phyloP scores from a whole-genome alignment of 2,329 filamentous ascomycete species.

The Xylaria multiplex region DNA sequence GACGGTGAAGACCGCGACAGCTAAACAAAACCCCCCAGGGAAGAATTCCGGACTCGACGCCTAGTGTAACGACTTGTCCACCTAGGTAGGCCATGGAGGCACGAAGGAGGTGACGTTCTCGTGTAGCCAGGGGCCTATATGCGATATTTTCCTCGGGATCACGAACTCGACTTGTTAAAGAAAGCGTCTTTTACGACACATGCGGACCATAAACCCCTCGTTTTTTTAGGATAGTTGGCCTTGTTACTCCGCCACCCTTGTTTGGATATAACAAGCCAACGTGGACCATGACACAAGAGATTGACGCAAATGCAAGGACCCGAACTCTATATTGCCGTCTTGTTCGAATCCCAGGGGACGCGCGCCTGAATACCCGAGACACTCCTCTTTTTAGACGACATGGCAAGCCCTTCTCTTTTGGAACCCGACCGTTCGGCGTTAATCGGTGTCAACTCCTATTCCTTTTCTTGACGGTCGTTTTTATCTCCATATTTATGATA shows the following conservation, averaged over 20 bases:
- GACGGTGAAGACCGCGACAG: conserved; percentile 56
- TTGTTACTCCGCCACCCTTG: conserved; percentile 1
- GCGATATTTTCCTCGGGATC: conserved; percentile 16
- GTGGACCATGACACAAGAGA: conserved; percentile 9
- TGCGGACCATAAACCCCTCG: neutral
- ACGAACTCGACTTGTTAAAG: conserved; percentile 8
- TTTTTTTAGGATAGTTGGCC: conserved; percentile 31
- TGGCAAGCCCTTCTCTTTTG: conserved; percentile 22
- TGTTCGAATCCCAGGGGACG: conserved; percentile 3
- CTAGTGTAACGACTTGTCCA: conserved; percentile 8
- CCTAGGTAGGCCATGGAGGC: neutral
- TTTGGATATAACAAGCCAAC: conserved; percentile 30
- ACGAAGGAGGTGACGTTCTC: conserved; percentile 15
- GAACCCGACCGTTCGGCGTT: conserved; percentile 31
- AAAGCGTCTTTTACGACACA: conserved; percentile 7
- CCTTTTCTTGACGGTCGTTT: conserved; percentile 32
- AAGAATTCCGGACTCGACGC: conserved; percentile 9
- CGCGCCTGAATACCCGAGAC: conserved; percentile 11
- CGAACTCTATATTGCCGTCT: conserved; percentile 10
- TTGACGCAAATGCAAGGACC: conserved; percentile 1
- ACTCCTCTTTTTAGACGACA: conserved; percentile 20
- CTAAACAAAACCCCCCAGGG: conserved; percentile 39
- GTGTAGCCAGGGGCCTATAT: conserved; percentile 1
- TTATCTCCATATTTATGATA: conserved; percentile 31
- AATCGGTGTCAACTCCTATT: conserved; percentile 27